Evolutionary conservation across 2,329 filamentous ascomycete species (phyloP), one percentile per base, ranked within the genome.

Genomic region (Catunica adiposa): DNA sequence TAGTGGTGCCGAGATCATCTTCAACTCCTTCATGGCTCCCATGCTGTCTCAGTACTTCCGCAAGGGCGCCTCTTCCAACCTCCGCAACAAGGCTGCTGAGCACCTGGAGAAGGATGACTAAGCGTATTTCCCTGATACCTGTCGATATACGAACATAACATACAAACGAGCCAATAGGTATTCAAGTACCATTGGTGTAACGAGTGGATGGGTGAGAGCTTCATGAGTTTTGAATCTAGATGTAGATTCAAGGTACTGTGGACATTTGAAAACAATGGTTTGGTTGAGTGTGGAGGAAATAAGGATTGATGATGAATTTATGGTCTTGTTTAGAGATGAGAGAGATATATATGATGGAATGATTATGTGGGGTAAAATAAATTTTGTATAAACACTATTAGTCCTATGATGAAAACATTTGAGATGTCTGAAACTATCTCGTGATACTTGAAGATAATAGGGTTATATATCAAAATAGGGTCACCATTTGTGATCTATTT

Each of bases 1-100:
- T 61, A 97, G 92, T 68, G 92, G 92, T 68, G 90, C 92, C 66
- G 89, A 97, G 71, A 73, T 97, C 67, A 78, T 98, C 74, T 98
- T 97, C 86, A 85, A 87, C 71, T 95, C 89, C 61, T 87, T 97
- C 80, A 73, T 98, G 69, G 82, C 86, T 68, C 92, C 92, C 64
- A 81, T 94, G 65, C 84, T 97, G 68, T 80, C 87, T 69, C 88
- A 89, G 71, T 94, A 96, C 82, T 98, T 97, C 78, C 63, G 69
- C 63, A 66, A 70, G 64, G 78, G 78, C 66, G 87, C 89, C 65
- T 85, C 89, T 64, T 80, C 87, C 69, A 86, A 88, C 73, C 84
- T 96, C 66, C 87, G 88, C 63, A 84, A 86, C 65, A 88, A 92
- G 79, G 56, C 38, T 22, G 88, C 83, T 69, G 88, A 90, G 66